phyloP scores from a whole-genome alignment of 1,284 basidiomycete species.

The Apiotrichum sp. region DNA sequence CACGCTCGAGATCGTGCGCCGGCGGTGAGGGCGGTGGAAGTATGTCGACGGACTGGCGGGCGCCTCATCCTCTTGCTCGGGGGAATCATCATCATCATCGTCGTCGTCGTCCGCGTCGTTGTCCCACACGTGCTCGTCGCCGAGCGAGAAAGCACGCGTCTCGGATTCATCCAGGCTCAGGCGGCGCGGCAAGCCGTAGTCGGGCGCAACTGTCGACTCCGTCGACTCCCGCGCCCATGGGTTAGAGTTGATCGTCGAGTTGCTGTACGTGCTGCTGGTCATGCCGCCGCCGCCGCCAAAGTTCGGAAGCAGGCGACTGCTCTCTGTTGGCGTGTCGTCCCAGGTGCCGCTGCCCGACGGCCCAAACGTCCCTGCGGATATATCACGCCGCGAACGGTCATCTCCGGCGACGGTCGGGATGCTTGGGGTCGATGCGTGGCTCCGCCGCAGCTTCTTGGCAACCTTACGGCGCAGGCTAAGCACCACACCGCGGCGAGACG shows the following conservation, averaged over 20 bases:
- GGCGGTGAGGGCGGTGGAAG: constrained; percentile 27
- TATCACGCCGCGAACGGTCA: neutral
- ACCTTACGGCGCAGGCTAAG: constrained; percentile 40
- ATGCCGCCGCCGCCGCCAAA: too few relatives aligned
- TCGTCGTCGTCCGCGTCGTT: constrained; percentile 44
- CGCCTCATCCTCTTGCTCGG: constrained; percentile 34
- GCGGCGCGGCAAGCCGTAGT: neutral
- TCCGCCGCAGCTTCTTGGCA: constrained; percentile 36
- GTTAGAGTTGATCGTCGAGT: constrained; percentile 19
- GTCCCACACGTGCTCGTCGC: constrained; percentile 60
- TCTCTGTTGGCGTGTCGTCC: constrained; percentile 1
- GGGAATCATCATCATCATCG: constrained; percentile 38
- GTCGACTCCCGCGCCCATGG: constrained; percentile 38
- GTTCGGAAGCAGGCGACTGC: neutral
- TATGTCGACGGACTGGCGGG: constrained; percentile 43
- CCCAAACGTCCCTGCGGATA: neutral
- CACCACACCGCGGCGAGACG: constrained; percentile 31
- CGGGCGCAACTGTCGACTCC: neutral
- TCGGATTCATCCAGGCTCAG: constrained; percentile 34
- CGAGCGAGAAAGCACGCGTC: constrained; percentile 74
- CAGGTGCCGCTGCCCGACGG: constrained; percentile 24
- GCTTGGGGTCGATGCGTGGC: constrained; percentile 7
- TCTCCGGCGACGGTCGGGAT: neutral
- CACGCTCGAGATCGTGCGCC: constrained; percentile 12
- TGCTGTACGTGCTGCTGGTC: neutral